Conservation (phyloP, 352 stramenopile genomes). For the Globisporangium uncinulatum region DNA sequence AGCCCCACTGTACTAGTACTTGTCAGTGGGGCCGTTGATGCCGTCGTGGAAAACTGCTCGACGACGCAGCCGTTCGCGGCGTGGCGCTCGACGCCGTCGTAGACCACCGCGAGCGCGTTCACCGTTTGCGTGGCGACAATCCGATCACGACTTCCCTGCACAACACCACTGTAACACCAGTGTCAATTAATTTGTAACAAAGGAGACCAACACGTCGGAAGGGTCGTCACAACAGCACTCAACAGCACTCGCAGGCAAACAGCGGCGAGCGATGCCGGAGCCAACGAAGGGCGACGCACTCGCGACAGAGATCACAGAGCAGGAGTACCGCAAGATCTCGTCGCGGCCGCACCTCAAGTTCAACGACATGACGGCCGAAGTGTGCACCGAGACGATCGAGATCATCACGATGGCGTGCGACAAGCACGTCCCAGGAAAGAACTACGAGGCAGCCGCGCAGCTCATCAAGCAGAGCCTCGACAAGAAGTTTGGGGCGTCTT, state of each 20-base stretch:
- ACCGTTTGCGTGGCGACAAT: too few relatives aligned
- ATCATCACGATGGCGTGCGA: conserved; percentile 96
- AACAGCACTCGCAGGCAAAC: not conserved
- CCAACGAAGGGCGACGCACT: conserved; percentile 30
- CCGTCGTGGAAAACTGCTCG: too few relatives aligned
- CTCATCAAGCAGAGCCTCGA: conserved; percentile 96
- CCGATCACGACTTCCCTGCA: too few relatives aligned
- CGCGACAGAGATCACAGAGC: conserved; percentile 50
- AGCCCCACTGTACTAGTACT: too few relatives aligned
- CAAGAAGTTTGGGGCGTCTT: conserved; percentile 96
- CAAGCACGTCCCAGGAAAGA: conserved; percentile 91
- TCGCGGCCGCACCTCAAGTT: conserved; percentile 74
- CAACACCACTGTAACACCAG: too few relatives aligned
- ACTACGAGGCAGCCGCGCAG: conserved; percentile 91
- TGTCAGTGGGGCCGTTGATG: too few relatives aligned
- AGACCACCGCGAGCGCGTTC: too few relatives aligned
- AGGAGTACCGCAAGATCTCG: conserved; percentile 82
- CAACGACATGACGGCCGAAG: conserved; percentile 91
- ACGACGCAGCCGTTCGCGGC: too few relatives aligned
- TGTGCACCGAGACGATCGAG: conserved; percentile 93
- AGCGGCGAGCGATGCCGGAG: conserved; percentile 36
- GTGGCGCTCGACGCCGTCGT: too few relatives aligned
- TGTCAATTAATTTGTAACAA: too few relatives aligned
- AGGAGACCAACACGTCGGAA: too few relatives aligned
- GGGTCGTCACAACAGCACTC: too few relatives aligned